phyloP scores from a whole-genome alignment of 768 basidiomycete genomes.

The Clitopilus passeckerianus region DNA sequence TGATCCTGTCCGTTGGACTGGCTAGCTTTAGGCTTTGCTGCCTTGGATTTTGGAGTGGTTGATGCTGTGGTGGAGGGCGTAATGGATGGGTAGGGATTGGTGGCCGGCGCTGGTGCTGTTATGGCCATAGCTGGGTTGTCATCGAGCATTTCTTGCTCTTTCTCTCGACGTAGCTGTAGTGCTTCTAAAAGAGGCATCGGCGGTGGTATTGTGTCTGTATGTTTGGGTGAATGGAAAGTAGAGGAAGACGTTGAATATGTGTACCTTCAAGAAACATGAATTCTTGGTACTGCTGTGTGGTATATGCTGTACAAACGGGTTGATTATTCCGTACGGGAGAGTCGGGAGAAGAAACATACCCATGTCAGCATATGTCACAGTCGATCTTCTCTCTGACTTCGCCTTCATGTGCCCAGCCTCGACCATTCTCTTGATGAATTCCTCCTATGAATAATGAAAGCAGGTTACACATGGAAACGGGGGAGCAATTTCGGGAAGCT shows the following conservation, averaged over 20 bases:
- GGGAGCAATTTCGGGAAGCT: constrained; percentile 10
- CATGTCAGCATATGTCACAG: constrained; percentile 69
- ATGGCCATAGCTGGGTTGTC: constrained; percentile 48
- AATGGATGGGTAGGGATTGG: constrained; percentile 15
- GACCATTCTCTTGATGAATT: constrained; percentile 75
- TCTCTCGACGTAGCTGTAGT: constrained; percentile 46
- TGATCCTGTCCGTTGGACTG: constrained; percentile 29
- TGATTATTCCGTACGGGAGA: constrained; percentile 1
- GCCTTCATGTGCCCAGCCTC: constrained; percentile 69
- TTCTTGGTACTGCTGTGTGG: constrained; percentile 59
- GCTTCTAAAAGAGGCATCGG: constrained; percentile 59
- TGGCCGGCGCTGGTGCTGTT: constrained; percentile 15
- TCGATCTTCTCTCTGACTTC: constrained; percentile 48
- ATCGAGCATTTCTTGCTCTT: constrained; percentile 52
- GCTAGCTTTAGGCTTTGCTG: constrained; percentile 31
- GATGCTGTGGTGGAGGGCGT: constrained; percentile 17
- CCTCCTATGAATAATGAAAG: constrained; percentile 49
- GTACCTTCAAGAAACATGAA: constrained; percentile 70
- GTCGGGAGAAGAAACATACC: constrained; percentile 38
- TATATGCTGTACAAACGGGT: constrained; percentile 37
- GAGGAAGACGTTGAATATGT: background rate
- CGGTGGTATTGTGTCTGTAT: constrained; percentile 60
- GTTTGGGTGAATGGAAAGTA: constrained; percentile 3
- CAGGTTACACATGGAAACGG: constrained; percentile 1
- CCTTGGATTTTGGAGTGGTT: constrained; percentile 6